Conservation (phyloP, 768 basidiomycete species). For the Russula abietina region DNA sequence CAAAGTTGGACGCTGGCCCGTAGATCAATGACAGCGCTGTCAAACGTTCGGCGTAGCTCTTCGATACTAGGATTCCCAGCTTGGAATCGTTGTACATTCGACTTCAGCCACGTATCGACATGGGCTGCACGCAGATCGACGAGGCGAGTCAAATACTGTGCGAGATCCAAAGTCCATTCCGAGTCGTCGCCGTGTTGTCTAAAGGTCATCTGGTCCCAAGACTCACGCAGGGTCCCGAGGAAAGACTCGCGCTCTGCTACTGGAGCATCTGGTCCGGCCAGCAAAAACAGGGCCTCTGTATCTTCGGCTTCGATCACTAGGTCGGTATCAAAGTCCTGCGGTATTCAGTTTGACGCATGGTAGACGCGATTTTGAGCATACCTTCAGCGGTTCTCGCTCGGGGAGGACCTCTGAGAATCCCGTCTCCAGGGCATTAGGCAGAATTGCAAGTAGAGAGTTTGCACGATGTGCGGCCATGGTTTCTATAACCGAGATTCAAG, state of each 20-base stretch:
- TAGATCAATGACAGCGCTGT: conserved; percentile 42
- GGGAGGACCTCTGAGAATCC: conserved; percentile 44
- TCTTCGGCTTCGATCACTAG: conserved; percentile 36
- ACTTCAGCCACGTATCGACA: conserved; percentile 46
- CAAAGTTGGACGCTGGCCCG: conserved; percentile 45
- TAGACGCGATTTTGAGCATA: conserved; percentile 22
- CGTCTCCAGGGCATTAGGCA: conserved; percentile 43
- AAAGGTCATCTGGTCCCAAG: conserved; percentile 32
- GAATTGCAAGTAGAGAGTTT: conserved; percentile 34
- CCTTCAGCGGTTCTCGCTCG: conserved; percentile 47
- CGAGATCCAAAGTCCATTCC: conserved; percentile 40
- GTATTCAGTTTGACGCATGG: neutral
- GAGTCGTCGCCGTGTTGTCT: conserved; percentile 37
- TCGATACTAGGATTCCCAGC: conserved; percentile 40
- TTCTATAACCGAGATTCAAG: conserved; percentile 32
- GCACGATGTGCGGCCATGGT: conserved; percentile 47
- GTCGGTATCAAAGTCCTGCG: conserved; percentile 52
- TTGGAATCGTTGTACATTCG: conserved; percentile 46
- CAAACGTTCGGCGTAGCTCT: conserved; percentile 41
- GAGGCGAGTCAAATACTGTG: conserved; percentile 36
- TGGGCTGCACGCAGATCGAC: conserved; percentile 42
- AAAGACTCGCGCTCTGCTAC: conserved; percentile 27
- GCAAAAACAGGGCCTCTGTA: conserved; percentile 32
- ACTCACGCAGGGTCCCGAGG: conserved; percentile 26
- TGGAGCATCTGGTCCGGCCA: conserved; percentile 27